These are phyloP conservation scores for Carex littledalei DNA, from an alignment of 176 grass and related monocot genomes.

Conservation along the genomic window DNA sequence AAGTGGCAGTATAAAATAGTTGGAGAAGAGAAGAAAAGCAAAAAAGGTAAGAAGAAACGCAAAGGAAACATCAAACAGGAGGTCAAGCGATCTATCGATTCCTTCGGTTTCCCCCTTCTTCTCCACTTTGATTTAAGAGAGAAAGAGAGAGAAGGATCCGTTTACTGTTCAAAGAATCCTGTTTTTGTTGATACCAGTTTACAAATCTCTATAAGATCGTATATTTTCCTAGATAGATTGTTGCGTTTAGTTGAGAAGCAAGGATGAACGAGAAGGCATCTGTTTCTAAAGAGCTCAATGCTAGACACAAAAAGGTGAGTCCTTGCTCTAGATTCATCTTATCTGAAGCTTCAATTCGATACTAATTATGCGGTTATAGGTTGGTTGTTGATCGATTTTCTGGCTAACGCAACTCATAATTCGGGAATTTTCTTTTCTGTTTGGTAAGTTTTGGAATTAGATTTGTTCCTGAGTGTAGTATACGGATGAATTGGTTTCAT, in stretches of 20 bases:
- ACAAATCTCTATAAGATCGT: slow-evolving; percentile 1
- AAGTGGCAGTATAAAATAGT: background rate
- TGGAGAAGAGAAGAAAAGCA: background rate
- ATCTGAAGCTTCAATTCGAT: slow-evolving; percentile 23
- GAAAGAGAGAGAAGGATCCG: slow-evolving; percentile 18
- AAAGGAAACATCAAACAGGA: background rate
- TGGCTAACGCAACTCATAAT: background rate
- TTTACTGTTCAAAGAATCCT: background rate
- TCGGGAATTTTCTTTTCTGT: background rate
- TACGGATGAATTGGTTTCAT: background rate
- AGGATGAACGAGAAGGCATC: slow-evolving; percentile 92
- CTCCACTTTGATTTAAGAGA: background rate
- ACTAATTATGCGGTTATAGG: background rate
- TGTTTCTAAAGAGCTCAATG: slow-evolving; percentile 95
- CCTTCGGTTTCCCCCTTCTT: slow-evolving; percentile 22
- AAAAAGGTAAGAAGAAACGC: background rate
- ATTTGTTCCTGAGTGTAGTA: background rate
- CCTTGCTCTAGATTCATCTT: background rate
- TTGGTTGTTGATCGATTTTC: background rate
- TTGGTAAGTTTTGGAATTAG: background rate
- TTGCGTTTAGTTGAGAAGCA: background rate
- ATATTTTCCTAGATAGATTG: background rate
- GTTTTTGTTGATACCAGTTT: background rate
- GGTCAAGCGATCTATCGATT: slow-evolving; percentile 15
- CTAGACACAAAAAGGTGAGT: slow-evolving; percentile 84